Evolutionary conservation across 2,329 filamentous ascomycete genomes (phyloP).

Genomic region (Sporothrix brunneoviolacea): DNA sequence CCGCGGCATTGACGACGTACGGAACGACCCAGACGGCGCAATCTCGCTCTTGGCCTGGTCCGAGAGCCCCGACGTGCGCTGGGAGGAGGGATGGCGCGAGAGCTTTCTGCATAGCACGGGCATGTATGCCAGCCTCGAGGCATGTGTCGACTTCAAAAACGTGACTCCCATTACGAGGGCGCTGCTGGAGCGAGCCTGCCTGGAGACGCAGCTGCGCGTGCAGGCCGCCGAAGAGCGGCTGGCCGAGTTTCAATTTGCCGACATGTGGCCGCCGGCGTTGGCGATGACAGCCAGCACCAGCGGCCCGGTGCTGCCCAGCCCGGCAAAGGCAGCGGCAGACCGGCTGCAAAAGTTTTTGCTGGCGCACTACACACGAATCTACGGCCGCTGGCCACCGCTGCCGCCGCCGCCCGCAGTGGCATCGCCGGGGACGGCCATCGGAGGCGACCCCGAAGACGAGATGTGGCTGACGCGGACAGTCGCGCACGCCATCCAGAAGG

Average conservation of each 20-base stretch:
- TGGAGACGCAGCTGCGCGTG: slow-evolving; percentile 56
- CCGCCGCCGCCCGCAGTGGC: slow-evolving; percentile 14
- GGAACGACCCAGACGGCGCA: slow-evolving; percentile 52
- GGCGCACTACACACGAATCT: slow-evolving; percentile 48
- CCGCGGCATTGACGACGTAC: slow-evolving; percentile 57
- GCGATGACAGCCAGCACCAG: slow-evolving; percentile 23
- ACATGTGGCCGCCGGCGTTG: slow-evolving; percentile 49
- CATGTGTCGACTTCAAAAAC: slow-evolving; percentile 47
- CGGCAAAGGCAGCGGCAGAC: slow-evolving; percentile 50
- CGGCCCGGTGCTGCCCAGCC: slow-evolving; percentile 25
- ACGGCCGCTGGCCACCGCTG: slow-evolving; percentile 53
- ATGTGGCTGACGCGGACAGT: slow-evolving; percentile 57
- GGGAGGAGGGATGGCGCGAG: slow-evolving; percentile 62
- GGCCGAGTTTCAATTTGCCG: slow-evolving; percentile 51
- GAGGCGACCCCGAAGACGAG: slow-evolving; percentile 33
- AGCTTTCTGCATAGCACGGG: slow-evolving; percentile 61
- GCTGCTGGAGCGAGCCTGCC: slow-evolving; percentile 53
- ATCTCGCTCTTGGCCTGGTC: slow-evolving; percentile 59
- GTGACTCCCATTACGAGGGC: slow-evolving; percentile 57
- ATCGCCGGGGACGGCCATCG: slow-evolving; percentile 11
- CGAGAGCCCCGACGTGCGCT: slow-evolving; percentile 53
- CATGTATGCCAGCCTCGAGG: slow-evolving; percentile 50
- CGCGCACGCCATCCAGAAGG: slow-evolving; percentile 50
- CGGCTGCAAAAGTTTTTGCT: slow-evolving; percentile 55
- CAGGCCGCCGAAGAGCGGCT: slow-evolving; percentile 57